Conservation (phyloP, 2,329 filamentous ascomycete genomes). For the Colletotrichum viniferum region DNA sequence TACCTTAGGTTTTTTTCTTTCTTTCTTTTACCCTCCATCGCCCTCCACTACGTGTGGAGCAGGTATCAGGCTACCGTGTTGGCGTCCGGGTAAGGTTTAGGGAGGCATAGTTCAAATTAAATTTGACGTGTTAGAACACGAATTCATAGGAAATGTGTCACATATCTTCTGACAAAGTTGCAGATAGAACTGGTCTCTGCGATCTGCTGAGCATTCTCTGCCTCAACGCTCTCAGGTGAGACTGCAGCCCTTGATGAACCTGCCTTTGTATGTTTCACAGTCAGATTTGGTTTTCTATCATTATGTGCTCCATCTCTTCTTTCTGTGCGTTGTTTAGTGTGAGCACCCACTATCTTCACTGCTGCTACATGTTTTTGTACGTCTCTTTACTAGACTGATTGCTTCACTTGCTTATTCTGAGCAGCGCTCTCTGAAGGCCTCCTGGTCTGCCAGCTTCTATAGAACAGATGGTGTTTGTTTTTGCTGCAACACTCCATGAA, state of each 20-base stretch:
- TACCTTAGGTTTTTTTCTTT: slow-evolving; percentile 24
- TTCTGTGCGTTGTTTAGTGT: neutral
- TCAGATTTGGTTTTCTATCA: neutral
- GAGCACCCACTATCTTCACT: neutral
- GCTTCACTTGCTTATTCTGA: neutral
- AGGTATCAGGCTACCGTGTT: neutral
- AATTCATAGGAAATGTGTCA: neutral
- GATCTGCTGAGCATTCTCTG: neutral
- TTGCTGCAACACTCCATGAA: neutral
- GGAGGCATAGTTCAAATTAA: slow-evolving; percentile 3
- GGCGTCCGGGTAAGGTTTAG: slow-evolving; percentile 21
- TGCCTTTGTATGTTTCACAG: neutral
- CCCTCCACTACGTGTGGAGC: slow-evolving; percentile 14
- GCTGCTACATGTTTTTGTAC: neutral
- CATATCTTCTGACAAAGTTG: neutral
- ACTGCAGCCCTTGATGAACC: neutral
- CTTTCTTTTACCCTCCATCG: neutral
- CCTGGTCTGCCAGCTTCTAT: neutral
- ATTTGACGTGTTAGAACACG: neutral
- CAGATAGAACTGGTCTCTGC: neutral
- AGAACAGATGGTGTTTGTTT: neutral
- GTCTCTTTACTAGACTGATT: neutral
- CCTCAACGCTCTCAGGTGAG: neutral
- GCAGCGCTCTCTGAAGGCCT: neutral
- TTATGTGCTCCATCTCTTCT: neutral